Percentiles rank a stretch among this genome's conserved stretches.
These are phyloP conservation scores for Backusella macrospora DNA, from an alignment of 192 early-diverging fungal genomes.

Conservation along the genomic window DNA sequence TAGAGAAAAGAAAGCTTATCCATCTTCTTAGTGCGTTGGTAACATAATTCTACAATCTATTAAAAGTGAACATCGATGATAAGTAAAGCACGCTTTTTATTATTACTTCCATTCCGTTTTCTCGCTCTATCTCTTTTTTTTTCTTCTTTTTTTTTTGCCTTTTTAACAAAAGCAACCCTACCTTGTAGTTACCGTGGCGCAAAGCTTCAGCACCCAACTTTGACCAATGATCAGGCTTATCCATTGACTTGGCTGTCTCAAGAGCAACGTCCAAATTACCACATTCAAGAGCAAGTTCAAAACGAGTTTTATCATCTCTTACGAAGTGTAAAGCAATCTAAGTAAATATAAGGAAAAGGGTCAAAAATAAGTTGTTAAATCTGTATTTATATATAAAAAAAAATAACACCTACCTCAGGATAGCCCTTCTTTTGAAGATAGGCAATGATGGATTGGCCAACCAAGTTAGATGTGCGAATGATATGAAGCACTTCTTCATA, in stretches of 20 bases:
- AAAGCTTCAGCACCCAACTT: conserved; percentile 89
- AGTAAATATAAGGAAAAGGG: neutral
- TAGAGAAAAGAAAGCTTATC: conserved; percentile 96
- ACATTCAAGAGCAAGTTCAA: conserved; percentile 95
- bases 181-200: conserved; percentile 86
- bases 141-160: neutral
- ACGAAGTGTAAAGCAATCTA: conserved; percentile 97
- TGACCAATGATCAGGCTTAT: conserved; percentile 89
- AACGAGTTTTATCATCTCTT: conserved; percentile 92
- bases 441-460: conserved; percentile 98
- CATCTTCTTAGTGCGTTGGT: conserved; percentile 90
- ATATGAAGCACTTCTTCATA: conserved; percentile 97
- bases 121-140: neutral
- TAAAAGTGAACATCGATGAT: conserved; percentile 8
- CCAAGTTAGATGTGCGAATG: conserved; percentile 93
- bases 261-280: conserved; percentile 95
- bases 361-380: conserved; percentile 21
- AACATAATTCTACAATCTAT: conserved; percentile 85
- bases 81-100: neutral
- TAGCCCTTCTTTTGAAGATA: conserved; percentile 99
- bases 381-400: conserved; percentile 28
- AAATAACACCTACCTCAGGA: conserved; percentile 59
- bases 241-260: conserved; percentile 91
- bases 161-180: conserved; percentile 27
- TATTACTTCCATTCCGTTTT: neutral